Evolutionary conservation across 495 filamentous ascomycete species (phyloP).

Genomic region (Chaetomium fimeti): DNA sequence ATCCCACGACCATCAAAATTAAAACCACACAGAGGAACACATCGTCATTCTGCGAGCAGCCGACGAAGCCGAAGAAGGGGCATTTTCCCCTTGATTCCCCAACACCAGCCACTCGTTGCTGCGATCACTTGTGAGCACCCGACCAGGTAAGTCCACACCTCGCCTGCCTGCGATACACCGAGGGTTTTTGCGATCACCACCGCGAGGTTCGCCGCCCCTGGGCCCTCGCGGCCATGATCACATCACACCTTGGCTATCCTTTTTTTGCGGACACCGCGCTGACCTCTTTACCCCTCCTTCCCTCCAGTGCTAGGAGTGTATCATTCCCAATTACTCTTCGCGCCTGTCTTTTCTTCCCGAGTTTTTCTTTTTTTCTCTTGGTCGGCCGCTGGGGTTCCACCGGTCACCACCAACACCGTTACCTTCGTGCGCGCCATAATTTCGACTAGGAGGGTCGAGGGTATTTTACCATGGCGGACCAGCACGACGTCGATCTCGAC

Average conservation of each 20-base stretch:
- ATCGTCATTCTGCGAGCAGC: conserved; percentile 9
- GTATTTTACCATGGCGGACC: conserved; percentile 76
- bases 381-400: conserved; percentile 29
- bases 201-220: background rate
- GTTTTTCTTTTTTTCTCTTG: conserved; percentile 9
- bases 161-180: background rate
- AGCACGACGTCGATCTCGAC: conserved; percentile 96
- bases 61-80: conserved; percentile 25
- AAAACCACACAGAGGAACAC: conserved; percentile 13
- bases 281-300: conserved; percentile 10
- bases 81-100: conserved; percentile 23
- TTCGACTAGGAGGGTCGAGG: conserved; percentile 44
- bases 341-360: conserved; percentile 20
- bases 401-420: conserved; percentile 34
- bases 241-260: background rate
- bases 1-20: conserved; percentile 26
- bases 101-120: conserved; percentile 31
- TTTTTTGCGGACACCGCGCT: background rate
- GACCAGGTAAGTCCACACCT: conserved; percentile 10
- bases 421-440: conserved; percentile 37
- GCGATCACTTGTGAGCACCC: conserved; percentile 36
- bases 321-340: conserved; percentile 29
- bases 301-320: conserved; percentile 32
- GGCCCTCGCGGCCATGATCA: background rate
- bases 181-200: background rate